Percentiles rank a stretch among this genome's conserved stretches.
Evolutionary conservation across 2,329 filamentous ascomycete genomes (phyloP).

Genomic region (Xylaria sp.): DNA sequence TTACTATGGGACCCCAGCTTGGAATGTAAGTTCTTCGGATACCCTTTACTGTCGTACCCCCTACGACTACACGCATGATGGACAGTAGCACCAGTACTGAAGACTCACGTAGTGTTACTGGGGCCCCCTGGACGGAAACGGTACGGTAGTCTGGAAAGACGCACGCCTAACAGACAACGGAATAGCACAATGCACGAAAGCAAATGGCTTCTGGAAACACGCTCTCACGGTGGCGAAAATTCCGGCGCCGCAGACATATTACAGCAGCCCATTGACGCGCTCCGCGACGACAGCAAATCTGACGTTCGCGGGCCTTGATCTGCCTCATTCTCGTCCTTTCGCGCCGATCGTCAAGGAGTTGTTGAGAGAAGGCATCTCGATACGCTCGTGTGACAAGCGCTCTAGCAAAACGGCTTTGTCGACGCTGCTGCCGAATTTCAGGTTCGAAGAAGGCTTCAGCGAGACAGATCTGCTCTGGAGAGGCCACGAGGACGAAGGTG

Average conservation of each 20-base stretch:
- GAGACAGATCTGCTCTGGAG: constrained; percentile 64
- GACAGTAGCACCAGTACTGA: constrained; percentile 7
- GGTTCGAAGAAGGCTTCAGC: constrained; percentile 69
- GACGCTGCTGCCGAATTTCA: constrained; percentile 62
- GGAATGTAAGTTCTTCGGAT: constrained; percentile 65
- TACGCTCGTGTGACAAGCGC: constrained; percentile 75
- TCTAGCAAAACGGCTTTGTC: constrained; percentile 65
- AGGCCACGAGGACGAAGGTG: constrained; percentile 50
- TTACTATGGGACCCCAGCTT: constrained; percentile 74
- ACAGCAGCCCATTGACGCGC: constrained; percentile 71
- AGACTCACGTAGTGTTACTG: constrained; percentile 67
- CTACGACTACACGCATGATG: not conserved
- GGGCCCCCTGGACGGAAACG: constrained; percentile 72
- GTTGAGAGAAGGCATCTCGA: constrained; percentile 72
- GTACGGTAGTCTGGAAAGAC: constrained; percentile 71
- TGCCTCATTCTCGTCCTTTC: constrained; percentile 65
- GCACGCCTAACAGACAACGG: constrained; percentile 70
- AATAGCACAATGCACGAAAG: constrained; percentile 65
- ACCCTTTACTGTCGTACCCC: not conserved
- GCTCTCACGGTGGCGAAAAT: constrained; percentile 65
- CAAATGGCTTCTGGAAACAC: constrained; percentile 68
- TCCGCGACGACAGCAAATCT: constrained; percentile 71
- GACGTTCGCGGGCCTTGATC: constrained; percentile 66
- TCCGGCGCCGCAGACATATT: constrained; percentile 71
- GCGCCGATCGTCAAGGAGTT: constrained; percentile 71